phyloP scores from a whole-genome alignment of 2,329 filamentous ascomycete species.

The Penicillium sp. region DNA sequence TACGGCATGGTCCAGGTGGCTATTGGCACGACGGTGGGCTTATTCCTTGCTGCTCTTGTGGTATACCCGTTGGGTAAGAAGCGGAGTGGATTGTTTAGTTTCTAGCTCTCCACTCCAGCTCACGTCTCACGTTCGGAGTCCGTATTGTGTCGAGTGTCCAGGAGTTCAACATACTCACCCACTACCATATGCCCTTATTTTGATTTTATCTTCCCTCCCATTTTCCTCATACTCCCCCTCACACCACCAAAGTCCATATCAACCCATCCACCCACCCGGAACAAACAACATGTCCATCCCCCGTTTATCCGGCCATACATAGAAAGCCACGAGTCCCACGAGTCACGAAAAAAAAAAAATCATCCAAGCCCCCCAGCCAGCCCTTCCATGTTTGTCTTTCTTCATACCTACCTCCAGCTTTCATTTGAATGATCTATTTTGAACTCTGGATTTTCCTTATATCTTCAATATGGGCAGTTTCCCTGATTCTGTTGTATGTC shows the following conservation, averaged over 20 bases:
- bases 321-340: constrained; percentile 35
- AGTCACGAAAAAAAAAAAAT: constrained; percentile 34
- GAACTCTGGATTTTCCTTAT: background rate
- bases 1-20: constrained; percentile 57
- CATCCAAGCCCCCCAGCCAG: constrained; percentile 17
- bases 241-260: constrained; percentile 25
- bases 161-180: too few relatives aligned
- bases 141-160: too few relatives aligned
- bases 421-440: background rate
- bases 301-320: constrained; percentile 27
- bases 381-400: constrained; percentile 1
- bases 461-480: background rate
- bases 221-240: constrained; percentile 8
- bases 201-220: background rate
- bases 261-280: constrained; percentile 15
- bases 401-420: background rate
- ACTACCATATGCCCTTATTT: too few relatives aligned
- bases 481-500: background rate
- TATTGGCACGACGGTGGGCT: constrained; percentile 55
- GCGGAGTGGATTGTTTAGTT: constrained; percentile 55
- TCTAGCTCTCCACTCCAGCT: constrained; percentile 29
- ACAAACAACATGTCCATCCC: too few relatives aligned
- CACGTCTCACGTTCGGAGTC: background rate
- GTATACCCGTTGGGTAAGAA: constrained; percentile 55
- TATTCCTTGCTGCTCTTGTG: constrained; percentile 54